Evolutionary conservation across 345 rosid species (phyloP).

Genomic region (Diplotaxis tenuifolia): DNA sequence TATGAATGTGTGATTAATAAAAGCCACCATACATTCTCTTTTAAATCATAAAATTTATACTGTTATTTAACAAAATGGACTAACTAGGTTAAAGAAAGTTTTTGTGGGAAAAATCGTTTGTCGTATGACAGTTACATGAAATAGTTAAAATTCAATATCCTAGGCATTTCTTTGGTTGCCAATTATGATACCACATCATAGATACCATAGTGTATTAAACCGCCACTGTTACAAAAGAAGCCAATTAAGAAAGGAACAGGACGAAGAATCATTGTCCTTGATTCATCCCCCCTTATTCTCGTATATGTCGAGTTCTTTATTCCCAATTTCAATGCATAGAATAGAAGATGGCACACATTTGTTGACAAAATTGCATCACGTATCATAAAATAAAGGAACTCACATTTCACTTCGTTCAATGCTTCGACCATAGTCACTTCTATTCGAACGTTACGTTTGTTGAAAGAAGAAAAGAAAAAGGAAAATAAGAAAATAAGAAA

Average conservation of each 20-base stretch:
- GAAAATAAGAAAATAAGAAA: no score
- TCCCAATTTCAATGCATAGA: neutral
- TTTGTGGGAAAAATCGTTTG: neutral
- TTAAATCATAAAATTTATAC: neutral
- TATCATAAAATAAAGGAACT: neutral
- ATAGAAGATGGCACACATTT: neutral
- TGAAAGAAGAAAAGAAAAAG: neutral
- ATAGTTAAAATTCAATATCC: neutral
- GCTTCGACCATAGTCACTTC: neutral
- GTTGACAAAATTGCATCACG: neutral
- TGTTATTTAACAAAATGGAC: neutral
- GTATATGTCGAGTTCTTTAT: neutral
- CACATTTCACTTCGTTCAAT: constrained; percentile 1
- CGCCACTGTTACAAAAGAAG: neutral
- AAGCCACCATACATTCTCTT: neutral
- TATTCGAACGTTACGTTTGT: neutral
- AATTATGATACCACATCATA: neutral
- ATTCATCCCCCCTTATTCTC: constrained; percentile 4
- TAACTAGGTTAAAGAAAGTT: neutral
- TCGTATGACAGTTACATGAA: neutral
- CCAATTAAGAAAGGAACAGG: neutral
- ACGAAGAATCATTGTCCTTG: neutral
- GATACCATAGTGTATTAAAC: neutral
- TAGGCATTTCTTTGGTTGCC: neutral
- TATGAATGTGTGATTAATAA: neutral